Conservation (phyloP, 164 flowering plant species). For the Macadamia tetraphylla region DNA sequence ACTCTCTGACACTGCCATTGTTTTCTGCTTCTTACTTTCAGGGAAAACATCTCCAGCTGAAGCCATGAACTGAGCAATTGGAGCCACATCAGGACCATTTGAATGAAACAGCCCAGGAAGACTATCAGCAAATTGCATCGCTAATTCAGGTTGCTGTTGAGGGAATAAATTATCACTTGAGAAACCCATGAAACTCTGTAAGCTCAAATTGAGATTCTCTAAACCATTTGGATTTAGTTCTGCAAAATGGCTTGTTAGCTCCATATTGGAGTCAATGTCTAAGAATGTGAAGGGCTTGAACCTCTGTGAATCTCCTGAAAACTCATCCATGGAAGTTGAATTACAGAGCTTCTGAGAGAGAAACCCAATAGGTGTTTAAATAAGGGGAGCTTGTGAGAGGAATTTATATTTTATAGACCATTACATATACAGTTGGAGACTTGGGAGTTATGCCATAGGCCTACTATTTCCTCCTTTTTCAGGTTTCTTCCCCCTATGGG, state of each 20-base stretch:
- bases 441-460: too few relatives aligned
- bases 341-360: constrained; percentile 6
- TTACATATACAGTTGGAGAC: background rate
- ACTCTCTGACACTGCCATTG: constrained; percentile 14
- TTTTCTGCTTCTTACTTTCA: constrained; percentile 23
- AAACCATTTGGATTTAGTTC: constrained; percentile 11
- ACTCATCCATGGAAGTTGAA: constrained; percentile 25
- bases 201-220: constrained; percentile 17
- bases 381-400: background rate
- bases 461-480: background rate
- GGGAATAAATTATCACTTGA: constrained; percentile 18
- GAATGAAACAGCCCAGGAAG: constrained; percentile 2
- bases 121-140: constrained; percentile 6
- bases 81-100: constrained; percentile 11
- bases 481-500: background rate
- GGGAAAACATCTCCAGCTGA: constrained; percentile 11
- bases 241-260: constrained; percentile 21
- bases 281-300: constrained; percentile 26
- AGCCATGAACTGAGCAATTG: constrained; percentile 13
- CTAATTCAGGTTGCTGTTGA: constrained; percentile 23
- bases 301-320: constrained; percentile 21
- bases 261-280: constrained; percentile 31
- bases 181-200: constrained; percentile 20
- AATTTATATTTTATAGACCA: background rate
- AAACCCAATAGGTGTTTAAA: constrained; percentile 3